phyloP scores from a whole-genome alignment of 1,139 yeast genomes.

The Kodamaea anthophila region DNA sequence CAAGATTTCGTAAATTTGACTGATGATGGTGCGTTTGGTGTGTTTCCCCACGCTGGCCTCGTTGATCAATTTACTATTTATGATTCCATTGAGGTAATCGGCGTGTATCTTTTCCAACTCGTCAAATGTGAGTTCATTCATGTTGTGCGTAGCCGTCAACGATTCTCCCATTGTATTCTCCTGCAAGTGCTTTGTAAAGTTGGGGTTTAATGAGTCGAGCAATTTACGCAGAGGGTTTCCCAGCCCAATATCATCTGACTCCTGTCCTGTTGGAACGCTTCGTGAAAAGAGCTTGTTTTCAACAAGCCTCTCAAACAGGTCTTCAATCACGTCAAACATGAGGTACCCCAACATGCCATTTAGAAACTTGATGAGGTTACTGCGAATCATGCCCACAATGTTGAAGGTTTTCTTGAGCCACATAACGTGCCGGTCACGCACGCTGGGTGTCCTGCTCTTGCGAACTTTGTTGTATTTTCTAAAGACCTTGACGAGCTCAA shows the following conservation, averaged over 20 bases:
- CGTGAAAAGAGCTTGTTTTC: slow-evolving; percentile 18
- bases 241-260: slow-evolving; percentile 7
- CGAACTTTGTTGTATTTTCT: slow-evolving; percentile 12
- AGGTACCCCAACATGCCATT: slow-evolving; percentile 38
- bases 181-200: slow-evolving; percentile 8
- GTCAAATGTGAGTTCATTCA: slow-evolving; percentile 36
- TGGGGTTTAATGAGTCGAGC: slow-evolving; percentile 11
- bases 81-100: slow-evolving; percentile 31
- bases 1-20: slow-evolving; percentile 41
- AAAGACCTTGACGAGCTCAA: slow-evolving; percentile 23
- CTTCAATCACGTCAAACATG: slow-evolving; percentile 44
- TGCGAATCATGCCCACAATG: slow-evolving; percentile 40
- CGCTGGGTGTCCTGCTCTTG: slow-evolving; percentile 10
- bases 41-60: slow-evolving; percentile 30
- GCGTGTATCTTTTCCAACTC: slow-evolving; percentile 40
- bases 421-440: slow-evolving; percentile 17
- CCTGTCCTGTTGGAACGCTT: slow-evolving; percentile 7
- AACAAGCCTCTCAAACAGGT: slow-evolving; percentile 28
- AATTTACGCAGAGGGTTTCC: slow-evolving; percentile 11
- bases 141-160: slow-evolving; percentile 10
- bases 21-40: slow-evolving; percentile 36
- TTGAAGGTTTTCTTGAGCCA: slow-evolving; percentile 32
- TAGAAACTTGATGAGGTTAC: slow-evolving; percentile 41
- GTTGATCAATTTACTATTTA: slow-evolving; percentile 35
- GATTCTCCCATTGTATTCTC: slow-evolving; percentile 5